phyloP scores from a whole-genome alignment of 2,329 filamentous ascomycete genomes.

The Grosmannia penicillata region DNA sequence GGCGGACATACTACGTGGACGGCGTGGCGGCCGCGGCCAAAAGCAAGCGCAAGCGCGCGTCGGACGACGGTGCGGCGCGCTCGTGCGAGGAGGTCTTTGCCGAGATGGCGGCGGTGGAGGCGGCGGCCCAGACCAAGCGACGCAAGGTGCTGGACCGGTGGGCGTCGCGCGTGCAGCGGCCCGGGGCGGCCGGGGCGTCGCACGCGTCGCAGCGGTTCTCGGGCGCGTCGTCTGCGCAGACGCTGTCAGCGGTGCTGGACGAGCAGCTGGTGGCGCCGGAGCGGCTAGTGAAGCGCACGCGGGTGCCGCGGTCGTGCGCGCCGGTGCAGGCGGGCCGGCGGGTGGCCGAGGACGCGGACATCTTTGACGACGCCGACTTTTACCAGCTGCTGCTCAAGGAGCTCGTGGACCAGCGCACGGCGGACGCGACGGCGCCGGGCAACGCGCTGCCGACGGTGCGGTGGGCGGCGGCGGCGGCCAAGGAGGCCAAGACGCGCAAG shows the following conservation, averaged over 20 bases:
- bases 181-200: conserved; percentile 17
- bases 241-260: conserved; percentile 51
- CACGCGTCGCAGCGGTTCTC: conserved; percentile 42
- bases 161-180: conserved; percentile 61
- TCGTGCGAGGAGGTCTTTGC: conserved; percentile 56
- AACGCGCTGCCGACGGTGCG: conserved; percentile 37
- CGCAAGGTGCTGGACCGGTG: conserved; percentile 73
- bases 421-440: conserved; percentile 39
- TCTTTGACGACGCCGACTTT: conserved; percentile 92
- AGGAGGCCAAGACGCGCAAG: conserved; percentile 68
- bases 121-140: conserved; percentile 42
- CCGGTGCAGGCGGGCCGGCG: conserved; percentile 49
- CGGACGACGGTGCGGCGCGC: background rate
- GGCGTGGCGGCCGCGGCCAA: conserved; percentile 30
- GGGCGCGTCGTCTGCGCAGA: conserved; percentile 33
- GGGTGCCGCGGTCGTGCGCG: conserved; percentile 61
- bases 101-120: conserved; percentile 52
- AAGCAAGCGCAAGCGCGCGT: conserved; percentile 18
- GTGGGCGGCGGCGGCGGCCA: conserved; percentile 54
- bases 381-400: conserved; percentile 89
- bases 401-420: conserved; percentile 75
- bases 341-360: conserved; percentile 39
- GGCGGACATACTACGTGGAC: conserved; percentile 39
- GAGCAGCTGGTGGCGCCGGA: conserved; percentile 49
- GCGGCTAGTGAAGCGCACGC: conserved; percentile 54